Evolutionary conservation across 495 filamentous ascomycete genomes (phyloP).

Genomic region (Penicillium psychrofluorescens): DNA sequence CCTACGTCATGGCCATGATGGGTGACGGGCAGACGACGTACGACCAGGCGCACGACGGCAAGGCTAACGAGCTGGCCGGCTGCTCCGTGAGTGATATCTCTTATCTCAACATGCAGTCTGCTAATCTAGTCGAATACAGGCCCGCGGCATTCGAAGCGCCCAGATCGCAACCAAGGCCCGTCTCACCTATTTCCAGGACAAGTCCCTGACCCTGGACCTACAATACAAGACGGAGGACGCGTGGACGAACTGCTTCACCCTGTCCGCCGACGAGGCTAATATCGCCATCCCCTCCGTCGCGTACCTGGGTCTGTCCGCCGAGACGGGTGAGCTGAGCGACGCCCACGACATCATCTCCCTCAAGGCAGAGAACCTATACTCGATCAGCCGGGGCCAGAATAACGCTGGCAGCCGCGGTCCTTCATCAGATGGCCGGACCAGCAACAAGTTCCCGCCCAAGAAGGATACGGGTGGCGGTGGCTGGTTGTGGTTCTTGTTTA

Average conservation of each 20-base stretch:
- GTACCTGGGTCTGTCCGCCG: conserved; percentile 91
- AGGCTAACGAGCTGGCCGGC: conserved; percentile 84
- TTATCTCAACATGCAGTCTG: neutral
- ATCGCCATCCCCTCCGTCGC: conserved; percentile 81
- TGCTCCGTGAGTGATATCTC: conserved; percentile 65
- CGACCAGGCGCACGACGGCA: conserved; percentile 92
- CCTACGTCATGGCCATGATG: conserved; percentile 98
- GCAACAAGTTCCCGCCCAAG: conserved; percentile 24
- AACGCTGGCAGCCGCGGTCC: conserved; percentile 28
- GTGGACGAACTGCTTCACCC: conserved; percentile 86
- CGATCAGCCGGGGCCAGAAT: conserved; percentile 34
- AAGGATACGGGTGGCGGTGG: conserved; percentile 45
- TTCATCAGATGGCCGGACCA: conserved; percentile 9
- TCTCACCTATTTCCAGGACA: conserved; percentile 95
- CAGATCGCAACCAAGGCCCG: conserved; percentile 74
- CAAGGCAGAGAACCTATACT: conserved; percentile 82
- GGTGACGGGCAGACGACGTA: conserved; percentile 85
- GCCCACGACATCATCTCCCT: conserved; percentile 96
- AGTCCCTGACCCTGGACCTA: conserved; percentile 81
- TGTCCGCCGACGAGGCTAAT: conserved; percentile 51
- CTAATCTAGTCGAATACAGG: conserved; percentile 31
- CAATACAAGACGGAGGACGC: conserved; percentile 85
- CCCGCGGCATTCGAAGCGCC: conserved; percentile 77
- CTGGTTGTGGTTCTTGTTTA: conserved; percentile 92
- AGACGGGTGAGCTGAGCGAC: conserved; percentile 94